Conservation (phyloP, 495 filamentous ascomycete genomes). For the Letharia lupina region DNA sequence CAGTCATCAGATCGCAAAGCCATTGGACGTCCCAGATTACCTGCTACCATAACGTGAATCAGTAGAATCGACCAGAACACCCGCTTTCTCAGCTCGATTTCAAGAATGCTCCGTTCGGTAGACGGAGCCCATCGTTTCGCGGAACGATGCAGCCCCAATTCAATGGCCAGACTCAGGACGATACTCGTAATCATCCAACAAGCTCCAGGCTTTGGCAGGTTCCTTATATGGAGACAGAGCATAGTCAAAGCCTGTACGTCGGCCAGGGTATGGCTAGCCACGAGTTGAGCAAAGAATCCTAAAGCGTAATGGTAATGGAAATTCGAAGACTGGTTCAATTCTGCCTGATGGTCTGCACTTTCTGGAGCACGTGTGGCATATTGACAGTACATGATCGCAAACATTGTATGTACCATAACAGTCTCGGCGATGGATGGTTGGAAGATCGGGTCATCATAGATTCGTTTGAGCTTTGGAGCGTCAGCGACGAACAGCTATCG, state of each 20-base stretch:
- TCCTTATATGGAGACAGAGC: constrained; percentile 59
- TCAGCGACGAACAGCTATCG: constrained; percentile 1
- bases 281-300: constrained; percentile 55
- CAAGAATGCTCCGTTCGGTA: constrained; percentile 40
- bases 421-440: constrained; percentile 52
- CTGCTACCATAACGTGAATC: constrained; percentile 56
- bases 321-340: constrained; percentile 54
- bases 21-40: constrained; percentile 70
- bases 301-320: constrained; percentile 68
- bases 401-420: constrained; percentile 68
- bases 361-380: constrained; percentile 55
- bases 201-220: constrained; percentile 70
- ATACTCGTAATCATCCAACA: constrained; percentile 54
- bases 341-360: constrained; percentile 37
- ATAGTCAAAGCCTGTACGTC: constrained; percentile 63
- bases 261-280: constrained; percentile 48
- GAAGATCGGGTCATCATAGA: constrained; percentile 55
- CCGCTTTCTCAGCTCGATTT: constrained; percentile 67
- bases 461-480: constrained; percentile 20
- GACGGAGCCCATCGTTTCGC: constrained; percentile 52
- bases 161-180: constrained; percentile 56
- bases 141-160: constrained; percentile 65
- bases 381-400: constrained; percentile 69
- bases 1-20: constrained; percentile 59
- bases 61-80: constrained; percentile 63